Evolutionary conservation across 371 early-diverging fungal species (phyloP), one percentile per base, ranked within the genome.

Genomic region (Mortierella sp.): DNA sequence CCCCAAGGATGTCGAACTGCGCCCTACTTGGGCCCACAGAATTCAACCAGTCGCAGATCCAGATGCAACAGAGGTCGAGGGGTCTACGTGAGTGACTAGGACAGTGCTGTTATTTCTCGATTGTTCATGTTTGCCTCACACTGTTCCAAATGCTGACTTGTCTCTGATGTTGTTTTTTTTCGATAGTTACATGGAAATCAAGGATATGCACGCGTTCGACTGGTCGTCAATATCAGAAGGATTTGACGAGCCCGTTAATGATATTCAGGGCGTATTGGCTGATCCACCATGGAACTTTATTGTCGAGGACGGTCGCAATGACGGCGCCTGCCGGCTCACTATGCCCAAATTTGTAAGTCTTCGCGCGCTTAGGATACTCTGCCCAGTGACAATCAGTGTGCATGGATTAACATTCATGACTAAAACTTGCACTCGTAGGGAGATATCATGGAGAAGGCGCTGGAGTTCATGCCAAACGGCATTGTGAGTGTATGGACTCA

Each of bases 241-340:
- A 7, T 86, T 86, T 46, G 79, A 79, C 2, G 80, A 79, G 24
- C 80, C 78, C 18, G 72, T 86, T 27, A 24, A 71, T 21, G 82
- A 86, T 32, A 71, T 86, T 41, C 87, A 94, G 70, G 92, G 94
- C 8, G 89, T 94, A 14, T 74, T 94, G 65, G 90, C 92, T 1
- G 94, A 94, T 83, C 94, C 93, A 16, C 93, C 93, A 72, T 94
- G 94, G 94, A 90, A 92, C 43, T 90, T 90, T 68, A 89, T 90
- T 80, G 87, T 91, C 4, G 88, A 88, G 27, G 92, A 93, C 78
- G 92, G 91, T 0, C 81, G 90, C 49, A 90, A 91, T 49, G 92
- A 93, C 79, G 91, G 91, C 0, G 79, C 71, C 0, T 92, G 93
- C 80, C 75, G 63, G 18, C 83, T 88, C 80, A 91, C 88, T 18